These are phyloP conservation scores for Cercospora citrullina DNA, from an alignment of 2,329 filamentous ascomycete species.

Conservation along the genomic window DNA sequence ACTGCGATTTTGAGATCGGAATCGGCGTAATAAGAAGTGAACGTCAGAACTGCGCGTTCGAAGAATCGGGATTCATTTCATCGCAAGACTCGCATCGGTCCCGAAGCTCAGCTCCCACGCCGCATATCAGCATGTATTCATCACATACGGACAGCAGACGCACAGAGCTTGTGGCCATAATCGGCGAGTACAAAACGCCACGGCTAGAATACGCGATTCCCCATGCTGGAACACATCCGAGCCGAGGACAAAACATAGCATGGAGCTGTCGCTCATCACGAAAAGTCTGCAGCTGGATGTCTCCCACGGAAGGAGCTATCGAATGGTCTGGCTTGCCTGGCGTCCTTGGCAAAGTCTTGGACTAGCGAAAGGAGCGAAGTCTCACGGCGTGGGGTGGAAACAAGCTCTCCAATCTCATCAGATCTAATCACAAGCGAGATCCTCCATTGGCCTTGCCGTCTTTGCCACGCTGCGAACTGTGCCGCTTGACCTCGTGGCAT, in stretches of 20 bases:
- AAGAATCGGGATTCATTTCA: neutral
- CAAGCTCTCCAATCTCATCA: constrained; percentile 14
- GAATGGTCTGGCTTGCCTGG: constrained; percentile 7
- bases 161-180: neutral
- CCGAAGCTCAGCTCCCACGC: neutral
- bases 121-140: neutral
- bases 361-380: constrained; percentile 1
- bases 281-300: neutral
- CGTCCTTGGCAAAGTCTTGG: constrained; percentile 6
- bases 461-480: constrained; percentile 3
- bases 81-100: neutral
- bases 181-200: neutral
- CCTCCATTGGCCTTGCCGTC: constrained; percentile 5
- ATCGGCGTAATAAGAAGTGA: too few species aligned
- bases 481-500: constrained; percentile 1
- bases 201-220: neutral
- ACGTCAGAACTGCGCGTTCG: neutral
- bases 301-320: neutral
- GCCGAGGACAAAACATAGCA: neutral
- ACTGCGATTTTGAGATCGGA: neutral
- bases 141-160: neutral
- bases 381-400: neutral
- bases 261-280: neutral
- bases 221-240: neutral
- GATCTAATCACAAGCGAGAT: constrained; percentile 15